Conservation (phyloP, 257 asterid species). For the Fraxinus quadrangulata region DNA sequence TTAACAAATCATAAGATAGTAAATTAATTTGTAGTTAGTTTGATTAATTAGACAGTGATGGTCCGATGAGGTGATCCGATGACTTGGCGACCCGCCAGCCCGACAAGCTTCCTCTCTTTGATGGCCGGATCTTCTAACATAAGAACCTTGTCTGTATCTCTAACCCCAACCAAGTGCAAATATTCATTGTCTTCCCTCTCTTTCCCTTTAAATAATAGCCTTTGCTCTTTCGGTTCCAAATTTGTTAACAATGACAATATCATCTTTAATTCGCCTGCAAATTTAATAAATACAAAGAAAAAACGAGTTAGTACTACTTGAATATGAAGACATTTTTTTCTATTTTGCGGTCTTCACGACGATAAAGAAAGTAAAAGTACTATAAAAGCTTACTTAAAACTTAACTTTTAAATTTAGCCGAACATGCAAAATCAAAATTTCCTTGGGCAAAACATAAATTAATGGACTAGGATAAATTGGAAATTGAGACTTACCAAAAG, state of each 20-base stretch:
- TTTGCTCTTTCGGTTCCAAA: conserved; percentile 68
- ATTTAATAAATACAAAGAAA: neutral
- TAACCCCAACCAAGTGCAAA: conserved; percentile 83
- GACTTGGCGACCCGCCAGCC: conserved; percentile 35
- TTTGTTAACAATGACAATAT: conserved; percentile 57
- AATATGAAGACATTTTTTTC: no score
- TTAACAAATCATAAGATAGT: conserved; percentile 14
- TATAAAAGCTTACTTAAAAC: no score
- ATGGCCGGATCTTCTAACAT: conserved; percentile 78
- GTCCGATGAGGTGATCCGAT: conserved; percentile 50
- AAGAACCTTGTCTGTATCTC: conserved; percentile 72
- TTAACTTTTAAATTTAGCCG: no score
- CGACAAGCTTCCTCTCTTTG: conserved; percentile 56
- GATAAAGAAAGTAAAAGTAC: no score
- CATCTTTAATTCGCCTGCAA: conserved; percentile 65
- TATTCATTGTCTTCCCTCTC: conserved; percentile 78
- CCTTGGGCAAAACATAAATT: no score
- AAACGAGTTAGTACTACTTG: no score
- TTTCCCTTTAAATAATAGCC: conserved; percentile 74
- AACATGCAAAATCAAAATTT: no score
- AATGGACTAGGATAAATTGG: neutral
- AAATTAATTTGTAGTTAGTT: neutral
- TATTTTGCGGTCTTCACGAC: no score
- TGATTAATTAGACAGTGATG: conserved; percentile 49
- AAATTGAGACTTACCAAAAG: conserved; percentile 55